Evolutionary conservation across 352 stramenopile species (phyloP).

Genomic region (Detonula confervacea): DNA sequence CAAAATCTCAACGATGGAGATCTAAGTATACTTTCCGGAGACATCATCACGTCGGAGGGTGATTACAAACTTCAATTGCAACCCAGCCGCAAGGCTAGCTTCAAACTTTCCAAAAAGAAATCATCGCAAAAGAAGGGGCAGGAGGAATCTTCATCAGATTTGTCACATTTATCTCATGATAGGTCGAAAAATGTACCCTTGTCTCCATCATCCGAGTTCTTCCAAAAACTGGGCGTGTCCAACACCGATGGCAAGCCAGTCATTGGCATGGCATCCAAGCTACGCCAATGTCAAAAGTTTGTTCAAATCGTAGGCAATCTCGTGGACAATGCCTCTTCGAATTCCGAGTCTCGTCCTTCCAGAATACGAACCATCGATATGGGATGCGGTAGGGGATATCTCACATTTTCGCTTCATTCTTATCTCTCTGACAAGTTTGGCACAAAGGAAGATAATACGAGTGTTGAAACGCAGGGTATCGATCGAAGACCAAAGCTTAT

Average conservation of each 20-base stretch:
- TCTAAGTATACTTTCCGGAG: slow-evolving; percentile 44
- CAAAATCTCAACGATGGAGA: slow-evolving; percentile 18
- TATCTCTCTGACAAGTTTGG: slow-evolving; percentile 69
- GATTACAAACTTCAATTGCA: slow-evolving; percentile 38
- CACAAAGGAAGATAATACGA: neutral
- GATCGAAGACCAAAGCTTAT: slow-evolving; percentile 82
- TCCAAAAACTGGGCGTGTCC: slow-evolving; percentile 70
- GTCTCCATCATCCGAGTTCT: slow-evolving; percentile 57
- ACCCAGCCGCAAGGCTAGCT: slow-evolving; percentile 22
- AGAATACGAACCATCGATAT: slow-evolving; percentile 64
- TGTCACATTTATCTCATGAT: slow-evolving; percentile 60
- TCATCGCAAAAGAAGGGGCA: slow-evolving; percentile 3
- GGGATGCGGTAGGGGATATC: slow-evolving; percentile 84
- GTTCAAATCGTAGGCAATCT: slow-evolving; percentile 79
- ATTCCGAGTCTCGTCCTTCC: neutral
- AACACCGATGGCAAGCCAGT: slow-evolving; percentile 69
- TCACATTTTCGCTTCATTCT: slow-evolving; percentile 85
- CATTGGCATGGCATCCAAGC: slow-evolving; percentile 75
- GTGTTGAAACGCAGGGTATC: slow-evolving; percentile 69
- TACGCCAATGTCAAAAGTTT: slow-evolving; percentile 85
- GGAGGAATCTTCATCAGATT: neutral
- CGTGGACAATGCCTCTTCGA: slow-evolving; percentile 36
- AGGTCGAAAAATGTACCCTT: slow-evolving; percentile 68
- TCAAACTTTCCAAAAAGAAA: slow-evolving; percentile 37
- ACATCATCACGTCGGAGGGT: slow-evolving; percentile 44